phyloP scores from a whole-genome alignment of 371 early-diverging fungal genomes.

The Mortierella sp. region DNA sequence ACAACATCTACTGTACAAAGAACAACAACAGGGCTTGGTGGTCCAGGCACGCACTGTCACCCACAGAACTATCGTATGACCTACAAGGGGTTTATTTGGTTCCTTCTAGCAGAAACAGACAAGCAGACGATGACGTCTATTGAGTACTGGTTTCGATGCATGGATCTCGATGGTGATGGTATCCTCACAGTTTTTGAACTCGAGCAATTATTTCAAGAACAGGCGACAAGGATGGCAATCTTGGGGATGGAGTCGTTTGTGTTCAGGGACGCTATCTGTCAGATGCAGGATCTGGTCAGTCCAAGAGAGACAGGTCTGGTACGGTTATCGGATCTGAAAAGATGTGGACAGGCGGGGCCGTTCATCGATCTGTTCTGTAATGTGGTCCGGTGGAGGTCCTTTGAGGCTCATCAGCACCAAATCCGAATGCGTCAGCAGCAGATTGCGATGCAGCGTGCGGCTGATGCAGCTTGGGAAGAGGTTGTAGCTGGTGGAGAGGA shows the following conservation, averaged over 20 bases:
- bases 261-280: slow-evolving; percentile 79
- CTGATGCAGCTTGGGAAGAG: slow-evolving; percentile 53
- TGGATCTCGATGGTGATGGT: slow-evolving; percentile 94
- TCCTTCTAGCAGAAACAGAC: slow-evolving; percentile 89
- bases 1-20: background rate
- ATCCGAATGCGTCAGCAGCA: slow-evolving; percentile 54
- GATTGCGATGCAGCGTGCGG: slow-evolving; percentile 54
- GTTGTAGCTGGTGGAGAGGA: slow-evolving; percentile 32
- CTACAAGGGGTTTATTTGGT: slow-evolving; percentile 69
- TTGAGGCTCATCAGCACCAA: slow-evolving; percentile 54
- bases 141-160: slow-evolving; percentile 94
- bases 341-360: slow-evolving; percentile 60
- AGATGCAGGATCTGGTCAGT: slow-evolving; percentile 76
- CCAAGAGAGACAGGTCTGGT: slow-evolving; percentile 66
- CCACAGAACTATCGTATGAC: slow-evolving; percentile 59
- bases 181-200: slow-evolving; percentile 87
- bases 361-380: slow-evolving; percentile 86
- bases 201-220: slow-evolving; percentile 86
- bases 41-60: slow-evolving; percentile 28
- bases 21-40: slow-evolving; percentile 20
- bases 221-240: slow-evolving; percentile 73
- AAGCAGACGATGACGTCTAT: slow-evolving; percentile 81
- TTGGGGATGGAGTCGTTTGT: slow-evolving; percentile 72
- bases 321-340: slow-evolving; percentile 74
- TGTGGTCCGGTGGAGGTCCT: slow-evolving; percentile 56